Percentiles rank a stretch among this genome's conserved stretches.
These are phyloP conservation scores for Myrmaecium sp. DNA, from an alignment of 2,329 filamentous ascomycete genomes.

Conservation along the genomic window DNA sequence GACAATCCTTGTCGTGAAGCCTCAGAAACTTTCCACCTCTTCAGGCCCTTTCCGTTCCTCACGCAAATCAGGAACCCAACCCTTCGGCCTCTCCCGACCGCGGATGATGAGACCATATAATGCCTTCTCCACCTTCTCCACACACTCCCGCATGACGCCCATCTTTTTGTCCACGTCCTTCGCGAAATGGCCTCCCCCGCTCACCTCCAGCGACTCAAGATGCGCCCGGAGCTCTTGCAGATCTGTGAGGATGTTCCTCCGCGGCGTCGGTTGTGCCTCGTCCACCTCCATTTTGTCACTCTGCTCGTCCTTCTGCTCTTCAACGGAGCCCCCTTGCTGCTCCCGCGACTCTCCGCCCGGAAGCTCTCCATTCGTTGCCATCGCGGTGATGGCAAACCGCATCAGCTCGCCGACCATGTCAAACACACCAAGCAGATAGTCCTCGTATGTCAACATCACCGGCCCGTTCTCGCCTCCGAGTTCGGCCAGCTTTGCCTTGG, in stretches of 20 bases:
- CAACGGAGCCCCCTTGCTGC: constrained; percentile 23
- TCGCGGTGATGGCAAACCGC: constrained; percentile 81
- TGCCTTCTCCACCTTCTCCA: constrained; percentile 84
- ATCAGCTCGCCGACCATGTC: constrained; percentile 94
- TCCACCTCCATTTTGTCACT: constrained; percentile 20
- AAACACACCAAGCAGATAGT: constrained; percentile 82
- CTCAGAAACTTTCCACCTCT: constrained; percentile 24
- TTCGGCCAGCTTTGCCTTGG: constrained; percentile 23
- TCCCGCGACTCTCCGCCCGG: constrained; percentile 18
- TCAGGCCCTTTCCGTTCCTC: constrained; percentile 21
- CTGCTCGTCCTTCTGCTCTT: constrained; percentile 7
- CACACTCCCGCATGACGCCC: constrained; percentile 70
- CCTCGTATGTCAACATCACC: constrained; percentile 55
- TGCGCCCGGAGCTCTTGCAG: constrained; percentile 60
- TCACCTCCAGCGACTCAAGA: constrained; percentile 55
- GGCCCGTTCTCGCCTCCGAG: constrained; percentile 24
- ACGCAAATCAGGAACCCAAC: constrained; percentile 71
- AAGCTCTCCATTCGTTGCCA: constrained; percentile 53
- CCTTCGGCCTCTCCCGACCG: constrained; percentile 74
- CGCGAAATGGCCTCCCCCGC: constrained; percentile 35
- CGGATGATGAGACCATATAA: constrained; percentile 78
- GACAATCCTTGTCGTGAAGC: too few species aligned
- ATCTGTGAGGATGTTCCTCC: constrained; percentile 60
- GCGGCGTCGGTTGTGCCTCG: constrained; percentile 15
- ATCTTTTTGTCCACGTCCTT: constrained; percentile 62